phyloP scores from a whole-genome alignment of 768 basidiomycete species.

The Suillus luteus region DNA sequence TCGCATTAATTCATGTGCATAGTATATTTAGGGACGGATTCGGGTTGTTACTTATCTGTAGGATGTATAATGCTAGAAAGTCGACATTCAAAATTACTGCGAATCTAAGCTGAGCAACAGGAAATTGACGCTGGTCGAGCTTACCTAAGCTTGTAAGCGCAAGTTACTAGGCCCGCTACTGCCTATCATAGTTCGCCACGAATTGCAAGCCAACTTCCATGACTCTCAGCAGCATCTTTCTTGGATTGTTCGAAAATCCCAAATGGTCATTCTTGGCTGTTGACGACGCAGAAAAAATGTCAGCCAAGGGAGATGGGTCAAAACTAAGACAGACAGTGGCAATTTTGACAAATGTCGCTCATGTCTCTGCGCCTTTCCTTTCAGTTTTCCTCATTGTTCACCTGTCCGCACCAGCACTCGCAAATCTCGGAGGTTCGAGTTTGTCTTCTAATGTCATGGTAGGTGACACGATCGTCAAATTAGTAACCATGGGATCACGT shows the following conservation, averaged over 20 bases:
- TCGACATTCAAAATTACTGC: not conserved
- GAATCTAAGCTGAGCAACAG: too few relatives aligned
- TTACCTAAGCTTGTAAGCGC: too few relatives aligned
- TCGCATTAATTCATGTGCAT: slow-evolving; percentile 7
- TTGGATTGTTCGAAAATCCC: not conserved
- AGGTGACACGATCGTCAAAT: slow-evolving; percentile 23
- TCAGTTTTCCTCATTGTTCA: slow-evolving; percentile 76
- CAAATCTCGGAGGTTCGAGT: slow-evolving; percentile 68
- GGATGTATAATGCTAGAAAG: not conserved
- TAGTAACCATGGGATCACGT: not conserved
- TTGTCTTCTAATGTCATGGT: slow-evolving; percentile 79
- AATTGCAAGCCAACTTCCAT: not conserved
- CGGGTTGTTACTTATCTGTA: not conserved
- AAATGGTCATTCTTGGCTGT: not conserved
- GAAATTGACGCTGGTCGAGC: too few relatives aligned
- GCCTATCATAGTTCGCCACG: too few relatives aligned
- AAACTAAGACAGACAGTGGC: slow-evolving; percentile 20
- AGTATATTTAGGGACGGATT: not conserved
- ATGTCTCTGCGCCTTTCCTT: slow-evolving; percentile 76
- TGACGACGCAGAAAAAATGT: not conserved
- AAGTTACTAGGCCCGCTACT: too few relatives aligned
- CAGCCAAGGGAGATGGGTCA: not conserved
- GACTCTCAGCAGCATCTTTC: not conserved
- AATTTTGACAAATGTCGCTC: slow-evolving; percentile 56
- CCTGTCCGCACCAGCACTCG: slow-evolving; percentile 70